Base-by-base conservation (phyloP, 768 basidiomycete species). In the Amanita pallidorosea region DNA sequence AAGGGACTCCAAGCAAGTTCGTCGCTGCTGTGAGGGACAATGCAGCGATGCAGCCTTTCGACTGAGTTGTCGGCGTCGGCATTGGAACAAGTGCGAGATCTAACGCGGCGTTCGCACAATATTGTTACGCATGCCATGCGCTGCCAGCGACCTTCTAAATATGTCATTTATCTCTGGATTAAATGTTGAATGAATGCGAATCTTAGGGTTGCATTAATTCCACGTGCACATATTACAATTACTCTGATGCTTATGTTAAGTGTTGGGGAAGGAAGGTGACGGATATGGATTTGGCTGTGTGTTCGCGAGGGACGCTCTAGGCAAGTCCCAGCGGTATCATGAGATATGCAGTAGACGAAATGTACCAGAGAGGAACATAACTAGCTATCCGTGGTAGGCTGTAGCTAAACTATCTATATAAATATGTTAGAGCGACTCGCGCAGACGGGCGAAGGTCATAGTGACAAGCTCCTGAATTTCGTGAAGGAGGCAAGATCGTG, bases 21-120 rank as follows among this genome's bases (percentile, higher is more conserved):
- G 72, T 72, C 27, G 68, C 67, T 37, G 72, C 74, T 53, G 72
- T 77, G 49, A 63, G 68, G 44, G 65, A 64, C 27, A 76, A 75
- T 57, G 60, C 59, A 0, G 63, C 66, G 25, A 74, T 75, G 72
- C 61, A 63, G 33, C 61, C 64, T 12, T 72, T 64, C 54, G 70
- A 73, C 45, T 69, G 45, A 54, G 20, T 22, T 17, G 31, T 31
- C 37, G 20, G 33, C 15, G 29, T 27, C 25, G 25, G 23, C 3
- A 35, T 18, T 7, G 27, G n/a, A n/a, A n/a, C n/a, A n/a, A n/a
- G n/a, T 25, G 34, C 33, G 18, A 35, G 4, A 36, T n/a, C 37
- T 15, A 48, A 29, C 15, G 25, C 20, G 33, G 18, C 23, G 2
- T 23, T 5, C 23, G 23, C 23, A 23, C 23, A 23, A 23, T n/a